These are phyloP conservation scores for Tolypocladium inflatum DNA, from an alignment of 2,329 filamentous ascomycete genomes.

Conservation along the genomic window DNA sequence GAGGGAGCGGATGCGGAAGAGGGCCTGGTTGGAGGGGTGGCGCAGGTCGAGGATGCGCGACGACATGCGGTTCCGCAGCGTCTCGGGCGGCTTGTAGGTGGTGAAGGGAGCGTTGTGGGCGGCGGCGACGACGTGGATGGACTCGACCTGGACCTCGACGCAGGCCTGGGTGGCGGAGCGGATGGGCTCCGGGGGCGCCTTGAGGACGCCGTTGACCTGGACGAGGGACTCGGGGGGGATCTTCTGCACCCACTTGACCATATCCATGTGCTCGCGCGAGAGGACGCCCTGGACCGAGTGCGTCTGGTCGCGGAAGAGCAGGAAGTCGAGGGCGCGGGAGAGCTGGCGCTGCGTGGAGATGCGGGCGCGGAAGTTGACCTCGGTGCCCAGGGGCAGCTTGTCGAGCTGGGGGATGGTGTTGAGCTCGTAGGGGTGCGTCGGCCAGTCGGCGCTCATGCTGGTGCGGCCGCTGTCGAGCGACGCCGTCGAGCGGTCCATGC, in stretches of 20 bases:
- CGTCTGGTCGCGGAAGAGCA: conserved; percentile 78
- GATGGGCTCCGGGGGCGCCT: conserved; percentile 64
- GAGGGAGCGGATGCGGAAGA: conserved; percentile 78
- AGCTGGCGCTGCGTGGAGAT: conserved; percentile 62
- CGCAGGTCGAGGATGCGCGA: conserved; percentile 79
- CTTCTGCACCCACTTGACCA: conserved; percentile 83
- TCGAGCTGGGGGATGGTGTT: conserved; percentile 28
- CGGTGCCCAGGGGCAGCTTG: conserved; percentile 24
- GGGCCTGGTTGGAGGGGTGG: conserved; percentile 76
- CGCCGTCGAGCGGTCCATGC: conserved; percentile 14
- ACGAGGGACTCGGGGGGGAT: conserved; percentile 71
- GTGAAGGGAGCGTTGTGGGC: conserved; percentile 40
- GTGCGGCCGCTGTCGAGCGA: conserved; percentile 28
- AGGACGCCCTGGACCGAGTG: conserved; percentile 79
- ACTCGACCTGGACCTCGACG: conserved; percentile 62
- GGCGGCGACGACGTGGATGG: conserved; percentile 41
- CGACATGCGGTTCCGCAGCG: conserved; percentile 57
- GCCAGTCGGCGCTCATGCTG: conserved; percentile 26
- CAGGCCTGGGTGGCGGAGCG: conserved; percentile 67
- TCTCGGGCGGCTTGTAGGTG: conserved; percentile 55
- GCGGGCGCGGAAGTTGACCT: conserved; percentile 31
- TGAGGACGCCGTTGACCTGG: conserved; percentile 63
- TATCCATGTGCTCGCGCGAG: conserved; percentile 45
- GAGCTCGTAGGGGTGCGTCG: conserved; percentile 28
- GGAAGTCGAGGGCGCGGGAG: conserved; percentile 73